Evolutionary conservation across 352 stramenopile species (phyloP), one percentile per base, ranked within the genome.

Genomic region (Bremia lactucae): DNA sequence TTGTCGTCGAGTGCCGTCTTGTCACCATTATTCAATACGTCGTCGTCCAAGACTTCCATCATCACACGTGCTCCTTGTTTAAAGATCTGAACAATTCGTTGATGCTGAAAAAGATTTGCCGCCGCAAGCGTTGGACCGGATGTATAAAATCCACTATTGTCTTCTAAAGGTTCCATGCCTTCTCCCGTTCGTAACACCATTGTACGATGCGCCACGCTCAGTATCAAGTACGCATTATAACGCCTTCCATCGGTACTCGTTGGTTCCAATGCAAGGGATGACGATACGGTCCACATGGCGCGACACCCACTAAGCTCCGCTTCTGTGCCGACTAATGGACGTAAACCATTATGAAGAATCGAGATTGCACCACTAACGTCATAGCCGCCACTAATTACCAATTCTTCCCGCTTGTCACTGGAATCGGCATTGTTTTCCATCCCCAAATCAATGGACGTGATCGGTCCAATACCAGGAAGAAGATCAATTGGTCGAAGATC

Each of bases 1-100:
- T 77, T 63, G 0, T 67, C 65, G 8, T 72, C 35, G 0, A 42
- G 59, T 39, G 53, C 44, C 14, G 35, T 0, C 1, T 62, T 63
- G 0, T 60, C 56, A 15, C 50, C 36, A 10, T 3, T 51, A 22
- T 66, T 62, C 22, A 18, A 18, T 20, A 28, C 28, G 19, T 55
- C 45, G 31, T 81, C 65, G 23, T 65, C 43, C 0, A 68, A 59
- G 5, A 84, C 66, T 37, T 89, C 73, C 37, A 79, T 83, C 77
- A 89, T 89, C 31, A 89, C 73, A 10, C 77, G 72, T 15, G 70
- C 73, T 11, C 79, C 80, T 56, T 89, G 80, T 34, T 86, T 84
- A 46, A 88, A 92, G 31, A 93, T 77, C 43, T 93, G 80, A 9
- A 93, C 69, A 44, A 93, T 93, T 0, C 80, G 75, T 36, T 87